Evolutionary conservation across 106 monocot species (phyloP).

Genomic region (Triglochin maritima): DNA sequence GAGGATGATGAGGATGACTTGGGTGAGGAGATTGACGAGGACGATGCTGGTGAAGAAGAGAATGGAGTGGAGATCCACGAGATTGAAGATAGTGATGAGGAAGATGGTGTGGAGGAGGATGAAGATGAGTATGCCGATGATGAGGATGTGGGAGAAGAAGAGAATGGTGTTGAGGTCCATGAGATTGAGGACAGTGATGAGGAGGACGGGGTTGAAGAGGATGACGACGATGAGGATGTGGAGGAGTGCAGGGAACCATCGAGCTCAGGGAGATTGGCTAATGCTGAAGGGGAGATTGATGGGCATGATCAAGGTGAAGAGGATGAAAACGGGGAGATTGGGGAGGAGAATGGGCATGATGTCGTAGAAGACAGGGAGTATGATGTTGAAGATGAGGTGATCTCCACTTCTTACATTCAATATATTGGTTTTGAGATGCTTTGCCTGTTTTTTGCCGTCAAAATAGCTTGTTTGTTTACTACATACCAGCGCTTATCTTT

Average conservation of each 20-base stretch:
- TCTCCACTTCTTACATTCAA: conserved; percentile 5
- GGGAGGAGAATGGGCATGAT: conserved; percentile 44
- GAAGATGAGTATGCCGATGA: conserved; percentile 12
- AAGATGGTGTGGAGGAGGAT: conserved; percentile 34
- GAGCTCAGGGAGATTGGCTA: conserved; percentile 16
- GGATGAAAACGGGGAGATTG: conserved; percentile 63
- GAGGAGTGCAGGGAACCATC: conserved; percentile 21
- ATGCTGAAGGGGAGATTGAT: conserved; percentile 60
- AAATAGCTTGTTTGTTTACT: neutral
- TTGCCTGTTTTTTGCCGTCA: neutral
- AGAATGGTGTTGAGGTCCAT: conserved; percentile 21
- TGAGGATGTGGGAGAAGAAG: conserved; percentile 31
- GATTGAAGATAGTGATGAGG: conserved; percentile 45
- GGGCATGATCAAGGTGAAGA: conserved; percentile 53
- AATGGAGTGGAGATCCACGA: conserved; percentile 48
- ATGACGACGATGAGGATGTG: conserved; percentile 12
- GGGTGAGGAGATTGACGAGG: conserved; percentile 41
- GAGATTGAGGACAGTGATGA: conserved; percentile 18
- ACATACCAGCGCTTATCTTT: neutral
- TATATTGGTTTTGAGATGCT: neutral
- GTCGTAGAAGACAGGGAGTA: conserved; percentile 28
- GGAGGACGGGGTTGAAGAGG: conserved; percentile 18
- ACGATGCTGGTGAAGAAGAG: conserved; percentile 43
- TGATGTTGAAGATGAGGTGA: conserved; percentile 76
- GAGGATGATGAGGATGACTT: conserved; percentile 52